Base-by-base conservation (phyloP, 495 filamentous ascomycete genomes). In the Penicillium argentinense region DNA sequence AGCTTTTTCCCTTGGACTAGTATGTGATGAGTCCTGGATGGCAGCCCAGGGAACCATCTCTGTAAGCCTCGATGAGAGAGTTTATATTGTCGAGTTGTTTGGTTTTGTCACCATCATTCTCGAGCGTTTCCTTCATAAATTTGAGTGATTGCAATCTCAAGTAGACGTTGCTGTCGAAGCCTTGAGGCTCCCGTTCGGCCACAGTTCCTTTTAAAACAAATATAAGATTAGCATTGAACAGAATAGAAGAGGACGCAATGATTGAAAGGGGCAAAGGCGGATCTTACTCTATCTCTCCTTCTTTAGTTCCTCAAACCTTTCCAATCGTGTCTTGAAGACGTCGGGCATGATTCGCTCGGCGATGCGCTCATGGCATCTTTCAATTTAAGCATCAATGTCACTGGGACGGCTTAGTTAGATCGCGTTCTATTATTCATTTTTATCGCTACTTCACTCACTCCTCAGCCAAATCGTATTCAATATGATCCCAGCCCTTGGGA, bases 291-390 rank as follows among this genome's bases (percentile, higher is more conserved):
- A n/a, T n/a, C n/a, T n/a, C n/a, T n/a, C 16, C 14, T 6, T 17
- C 16, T 18, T 19, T 9, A 18, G 16, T 18, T 32, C 25, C 34
- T 23, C 3, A 14, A 34, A 45, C 4, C 43, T 39, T 3, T 40
- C 11, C 23, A 52, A 9, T 8, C 25, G 43, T 11, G 9, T 6
- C 28, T 42, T 5, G 19, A 52, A 56, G 12, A 44, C 17, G 18
- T 47, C 33, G 25, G 53, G 53, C 48, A 48, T 39, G 16, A 56
- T 56, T 7, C 43, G 30, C 16, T 52, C 48, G 9, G 6, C 21
- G 11, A 56, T 51, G 11, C 53, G 23, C 21, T 47, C 48, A 1
- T 32, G 12, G 17, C 38, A 42, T 38, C 53, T 39, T 19, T 22
- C 9, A 13, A 56, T 56, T 23, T 56, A 43, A 18, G 48, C 40